Conservation (phyloP, 2,329 filamentous ascomycete genomes). For the Colletotrichum sp. region DNA sequence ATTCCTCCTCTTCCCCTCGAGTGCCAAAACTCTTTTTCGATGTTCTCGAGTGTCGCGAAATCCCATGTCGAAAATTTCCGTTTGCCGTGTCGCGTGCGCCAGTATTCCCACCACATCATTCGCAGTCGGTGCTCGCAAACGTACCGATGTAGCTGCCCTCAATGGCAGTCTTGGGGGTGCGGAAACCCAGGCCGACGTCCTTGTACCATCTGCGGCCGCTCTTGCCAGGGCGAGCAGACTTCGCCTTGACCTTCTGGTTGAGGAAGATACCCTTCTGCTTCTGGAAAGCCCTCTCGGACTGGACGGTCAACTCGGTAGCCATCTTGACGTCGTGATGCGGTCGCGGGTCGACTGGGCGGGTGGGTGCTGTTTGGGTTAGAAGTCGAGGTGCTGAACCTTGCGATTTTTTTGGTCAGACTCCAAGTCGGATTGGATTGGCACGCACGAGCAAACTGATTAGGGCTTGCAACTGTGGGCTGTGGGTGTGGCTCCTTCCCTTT, state of each 20-base stretch:
- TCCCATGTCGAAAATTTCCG: background rate
- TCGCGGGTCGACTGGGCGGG: conserved; percentile 17
- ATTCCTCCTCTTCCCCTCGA: background rate
- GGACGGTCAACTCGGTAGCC: conserved; percentile 98
- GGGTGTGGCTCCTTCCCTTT: background rate
- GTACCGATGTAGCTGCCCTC: conserved; percentile 99
- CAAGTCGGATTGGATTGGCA: background rate
- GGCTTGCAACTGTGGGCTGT: background rate
- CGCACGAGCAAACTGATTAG: background rate
- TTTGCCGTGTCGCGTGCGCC: background rate
- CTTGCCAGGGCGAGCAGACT: conserved; percentile 87
- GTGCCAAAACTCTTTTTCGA: background rate
- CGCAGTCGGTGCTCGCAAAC: conserved; percentile 44
- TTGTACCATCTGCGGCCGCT: conserved; percentile 96
- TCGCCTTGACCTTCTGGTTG: conserved; percentile 92
- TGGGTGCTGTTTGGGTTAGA: conserved; percentile 23
- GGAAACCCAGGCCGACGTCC: conserved; percentile 99
- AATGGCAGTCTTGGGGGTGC: conserved; percentile 98
- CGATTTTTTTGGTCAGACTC: conserved; percentile 1
- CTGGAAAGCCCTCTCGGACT: conserved; percentile 99
- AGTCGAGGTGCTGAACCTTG: conserved; percentile 16
- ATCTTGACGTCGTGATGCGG: conserved; percentile 57
- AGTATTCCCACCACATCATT: background rate
- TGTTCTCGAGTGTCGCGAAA: background rate
- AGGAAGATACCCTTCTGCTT: conserved; percentile 99